These are phyloP conservation scores for Gnomoniopsis smithogilvyi DNA, from an alignment of 2,329 filamentous ascomycete species.

Conservation along the genomic window DNA sequence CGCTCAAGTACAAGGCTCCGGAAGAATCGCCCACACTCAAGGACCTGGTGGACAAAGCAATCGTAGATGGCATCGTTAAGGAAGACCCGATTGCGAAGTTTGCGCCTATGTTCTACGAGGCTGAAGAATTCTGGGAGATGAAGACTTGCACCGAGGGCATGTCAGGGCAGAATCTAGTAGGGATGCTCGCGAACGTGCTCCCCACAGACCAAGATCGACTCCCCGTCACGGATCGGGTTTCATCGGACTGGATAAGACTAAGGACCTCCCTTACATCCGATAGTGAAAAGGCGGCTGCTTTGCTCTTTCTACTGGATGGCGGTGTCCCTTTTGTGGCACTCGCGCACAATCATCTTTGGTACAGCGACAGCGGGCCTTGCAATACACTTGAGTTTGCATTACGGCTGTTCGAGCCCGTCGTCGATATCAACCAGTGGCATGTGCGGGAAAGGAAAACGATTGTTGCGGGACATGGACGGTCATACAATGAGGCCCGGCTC, in stretches of 20 bases:
- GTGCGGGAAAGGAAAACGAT: constrained; percentile 37
- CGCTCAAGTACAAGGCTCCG: constrained; percentile 26
- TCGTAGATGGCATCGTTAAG: constrained; percentile 24
- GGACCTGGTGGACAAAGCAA: constrained; percentile 18
- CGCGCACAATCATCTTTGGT: constrained; percentile 37
- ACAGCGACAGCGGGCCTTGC: constrained; percentile 41
- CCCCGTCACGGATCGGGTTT: constrained; percentile 32
- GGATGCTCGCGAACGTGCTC: constrained; percentile 30
- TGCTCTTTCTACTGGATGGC: constrained; percentile 43
- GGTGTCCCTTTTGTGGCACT: constrained; percentile 42
- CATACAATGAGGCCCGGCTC: constrained; percentile 41
- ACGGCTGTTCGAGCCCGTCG: constrained; percentile 35
- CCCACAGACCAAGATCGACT: constrained; percentile 34
- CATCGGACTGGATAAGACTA: constrained; percentile 40
- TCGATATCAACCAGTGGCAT: constrained; percentile 40
- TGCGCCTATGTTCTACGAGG: constrained; percentile 27
- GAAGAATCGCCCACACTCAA: constrained; percentile 23
- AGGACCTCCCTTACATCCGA: constrained; percentile 19
- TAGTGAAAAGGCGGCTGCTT: constrained; percentile 32
- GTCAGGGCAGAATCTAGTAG: constrained; percentile 40
- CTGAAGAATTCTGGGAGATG: constrained; percentile 31
- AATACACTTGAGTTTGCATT: constrained; percentile 49
- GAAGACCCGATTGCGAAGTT: constrained; percentile 23
- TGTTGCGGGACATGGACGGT: constrained; percentile 37
- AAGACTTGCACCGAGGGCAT: constrained; percentile 37